Evolutionary conservation across 768 basidiomycete species (phyloP).

Genomic region (Rhizopogon sp.): DNA sequence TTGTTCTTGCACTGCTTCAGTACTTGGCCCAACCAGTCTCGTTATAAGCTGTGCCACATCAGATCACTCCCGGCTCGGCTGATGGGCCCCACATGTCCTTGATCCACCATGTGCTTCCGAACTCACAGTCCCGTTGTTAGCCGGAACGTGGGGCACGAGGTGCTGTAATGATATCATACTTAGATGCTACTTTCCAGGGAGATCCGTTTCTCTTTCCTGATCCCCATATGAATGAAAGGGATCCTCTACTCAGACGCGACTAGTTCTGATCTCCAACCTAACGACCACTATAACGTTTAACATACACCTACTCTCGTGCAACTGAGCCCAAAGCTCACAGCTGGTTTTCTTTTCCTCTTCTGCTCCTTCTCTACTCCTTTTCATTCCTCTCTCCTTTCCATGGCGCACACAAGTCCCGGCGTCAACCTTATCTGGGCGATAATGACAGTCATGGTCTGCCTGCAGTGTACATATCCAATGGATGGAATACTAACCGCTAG

Average conservation of each 20-base stretch:
- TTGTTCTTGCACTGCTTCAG: too few relatives aligned
- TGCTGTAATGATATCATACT: not conserved
- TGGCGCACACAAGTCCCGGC: constrained; percentile 62
- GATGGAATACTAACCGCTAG: not conserved
- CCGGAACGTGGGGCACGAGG: not conserved
- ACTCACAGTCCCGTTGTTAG: not conserved
- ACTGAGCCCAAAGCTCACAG: not conserved
- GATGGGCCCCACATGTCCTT: not conserved
- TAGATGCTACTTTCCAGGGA: too few relatives aligned
- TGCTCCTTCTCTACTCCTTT: constrained; percentile 13
- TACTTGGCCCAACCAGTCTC: too few relatives aligned
- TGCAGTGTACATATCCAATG: not conserved
- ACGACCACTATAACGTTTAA: not conserved
- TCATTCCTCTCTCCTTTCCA: constrained; percentile 22
- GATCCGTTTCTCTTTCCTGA: not conserved
- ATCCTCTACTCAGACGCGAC: not conserved
- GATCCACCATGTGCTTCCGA: not conserved
- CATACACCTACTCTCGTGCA: not conserved
- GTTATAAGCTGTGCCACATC: not conserved
- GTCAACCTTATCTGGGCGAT: constrained; percentile 61
- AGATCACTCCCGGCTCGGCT: not conserved
- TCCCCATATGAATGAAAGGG: not conserved
- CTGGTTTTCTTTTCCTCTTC: constrained; percentile 9
- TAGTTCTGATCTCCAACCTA: not conserved
- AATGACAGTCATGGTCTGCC: constrained; percentile 45